Conservation (phyloP, 2,329 filamentous ascomycete species). For the Amauroascus verrucosus region DNA sequence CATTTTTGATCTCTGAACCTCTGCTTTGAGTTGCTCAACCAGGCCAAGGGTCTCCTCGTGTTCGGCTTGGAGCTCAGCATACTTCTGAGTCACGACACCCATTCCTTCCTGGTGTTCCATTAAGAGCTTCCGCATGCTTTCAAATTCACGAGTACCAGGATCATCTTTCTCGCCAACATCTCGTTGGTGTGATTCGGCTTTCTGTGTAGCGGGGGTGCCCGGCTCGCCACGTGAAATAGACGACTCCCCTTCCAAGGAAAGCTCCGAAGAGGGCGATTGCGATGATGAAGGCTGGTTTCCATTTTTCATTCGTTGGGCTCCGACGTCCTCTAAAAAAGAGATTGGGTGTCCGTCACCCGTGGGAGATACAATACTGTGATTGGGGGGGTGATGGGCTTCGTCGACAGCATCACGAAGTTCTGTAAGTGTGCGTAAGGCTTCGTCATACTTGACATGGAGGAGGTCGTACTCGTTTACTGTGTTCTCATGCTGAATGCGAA, state of each 20-base stretch:
- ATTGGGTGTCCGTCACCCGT: conserved; percentile 47
- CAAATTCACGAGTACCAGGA: conserved; percentile 54
- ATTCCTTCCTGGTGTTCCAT: conserved; percentile 68
- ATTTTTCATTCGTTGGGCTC: conserved; percentile 61
- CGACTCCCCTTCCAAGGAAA: conserved; percentile 77
- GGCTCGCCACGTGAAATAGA: conserved; percentile 54
- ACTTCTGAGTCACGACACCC: conserved; percentile 61
- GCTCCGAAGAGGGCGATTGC: conserved; percentile 85
- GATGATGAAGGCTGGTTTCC: conserved; percentile 63
- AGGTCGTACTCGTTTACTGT: conserved; percentile 71
- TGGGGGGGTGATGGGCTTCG: conserved; percentile 51
- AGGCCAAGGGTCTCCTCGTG: conserved; percentile 74
- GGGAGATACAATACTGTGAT: conserved; percentile 36
- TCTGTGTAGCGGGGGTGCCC: conserved; percentile 41
- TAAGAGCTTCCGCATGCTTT: conserved; percentile 59
- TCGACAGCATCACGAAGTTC: conserved; percentile 69
- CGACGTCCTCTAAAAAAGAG: conserved; percentile 75
- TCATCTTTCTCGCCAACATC: conserved; percentile 30
- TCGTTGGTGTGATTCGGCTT: conserved; percentile 20
- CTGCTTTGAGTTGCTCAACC: conserved; percentile 82
- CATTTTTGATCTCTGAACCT: conserved; percentile 66
- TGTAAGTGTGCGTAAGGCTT: conserved; percentile 69
- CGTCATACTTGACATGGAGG: conserved; percentile 81
- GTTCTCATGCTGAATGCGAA: conserved; percentile 80
- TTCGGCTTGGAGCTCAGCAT: conserved; percentile 70